Conservation (phyloP, 1,284 basidiomycete species). For the Waitea zeae region DNA sequence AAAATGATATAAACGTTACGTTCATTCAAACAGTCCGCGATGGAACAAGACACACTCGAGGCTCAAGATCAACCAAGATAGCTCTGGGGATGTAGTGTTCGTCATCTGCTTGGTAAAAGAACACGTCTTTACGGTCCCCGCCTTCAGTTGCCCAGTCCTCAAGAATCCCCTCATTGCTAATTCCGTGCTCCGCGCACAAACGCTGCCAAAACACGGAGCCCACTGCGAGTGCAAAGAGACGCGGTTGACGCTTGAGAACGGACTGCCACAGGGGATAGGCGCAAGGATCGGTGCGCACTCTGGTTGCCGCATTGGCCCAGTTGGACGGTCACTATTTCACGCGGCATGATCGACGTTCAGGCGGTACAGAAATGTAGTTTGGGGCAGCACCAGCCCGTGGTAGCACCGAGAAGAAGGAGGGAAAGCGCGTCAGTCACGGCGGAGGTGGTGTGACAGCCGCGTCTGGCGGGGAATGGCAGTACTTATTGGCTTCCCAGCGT, state of each 20-base stretch:
- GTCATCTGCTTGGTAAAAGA: slow-evolving; percentile 99
- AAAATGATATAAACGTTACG: slow-evolving; percentile 3
- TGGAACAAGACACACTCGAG: slow-evolving; percentile 46
- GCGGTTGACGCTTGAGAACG: slow-evolving; percentile 4
- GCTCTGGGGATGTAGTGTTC: slow-evolving; percentile 98
- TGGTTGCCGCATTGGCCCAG: slow-evolving; percentile 95
- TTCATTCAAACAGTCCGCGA: no score
- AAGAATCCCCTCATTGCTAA: slow-evolving; percentile 82
- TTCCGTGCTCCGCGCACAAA: slow-evolving; percentile 90
- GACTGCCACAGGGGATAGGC: no score
- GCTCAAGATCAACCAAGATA: slow-evolving; percentile 95
- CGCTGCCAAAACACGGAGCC: slow-evolving; percentile 91
- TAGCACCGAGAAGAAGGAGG: no score
- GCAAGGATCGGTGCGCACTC: slow-evolving; percentile 57
- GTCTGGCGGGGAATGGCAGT: no score
- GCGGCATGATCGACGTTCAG: slow-evolving; percentile 71
- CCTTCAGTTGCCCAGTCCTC: slow-evolving; percentile 92
- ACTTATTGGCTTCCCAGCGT: no score
- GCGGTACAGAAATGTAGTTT: no score
- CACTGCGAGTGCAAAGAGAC: slow-evolving; percentile 30
- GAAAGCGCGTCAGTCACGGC: no score
- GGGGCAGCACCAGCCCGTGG: no score
- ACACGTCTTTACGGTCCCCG: slow-evolving; percentile 95
- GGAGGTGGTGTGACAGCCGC: no score
- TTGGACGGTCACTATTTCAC: slow-evolving; percentile 77